Evolutionary conservation across 1,284 basidiomycete species (phyloP), one percentile per base, ranked within the genome.

Genomic region (Cerrena zonata): DNA sequence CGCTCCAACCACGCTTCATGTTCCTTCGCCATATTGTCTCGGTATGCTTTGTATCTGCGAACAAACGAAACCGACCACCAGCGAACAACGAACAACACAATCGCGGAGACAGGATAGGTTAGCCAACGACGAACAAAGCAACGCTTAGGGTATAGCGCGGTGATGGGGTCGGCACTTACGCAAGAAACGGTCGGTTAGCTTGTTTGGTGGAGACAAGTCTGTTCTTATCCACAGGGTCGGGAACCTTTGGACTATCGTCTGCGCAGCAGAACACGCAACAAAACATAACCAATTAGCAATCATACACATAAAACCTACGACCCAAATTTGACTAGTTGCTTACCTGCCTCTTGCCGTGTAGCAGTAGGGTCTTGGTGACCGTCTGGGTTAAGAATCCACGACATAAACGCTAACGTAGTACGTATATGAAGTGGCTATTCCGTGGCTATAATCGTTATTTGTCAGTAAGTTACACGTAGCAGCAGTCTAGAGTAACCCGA

Each of bases 171-270:
- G 45, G 30, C 25, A 79, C 86, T 58, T 70, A 91, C 84, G 80
- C 80, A 46, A 91, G 76, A 67, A 89, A 92, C 19, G 89, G 90
- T 55, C 77, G 74, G 69, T 92, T 92, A 30, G 89, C 86, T 49
- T 78, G 66, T 69, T 91, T 92, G 55, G 79, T 80, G 34, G 82
- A 78, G 39, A 91, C 87, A 77, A 80, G 77, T 58, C 84, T 75
- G 53, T 74, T 72, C 2, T 79, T 78, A 54, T 79, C 75, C 45
- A 64, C 56, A 45, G 84, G 83, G 62, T 86, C 83, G 53, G 65
- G 58, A 13, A 77, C 77, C 60, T 74, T 77, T 30, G 71, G 70
- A 43, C 75, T 65, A 30, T 65, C 61, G 50, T 70, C 69, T 41
- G 58, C 25, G 21, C 39, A 58, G 56, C 40, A 60, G 66, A 23